Conservation (phyloP, 345 rosid species). For the Arabidopsis suecica region DNA sequence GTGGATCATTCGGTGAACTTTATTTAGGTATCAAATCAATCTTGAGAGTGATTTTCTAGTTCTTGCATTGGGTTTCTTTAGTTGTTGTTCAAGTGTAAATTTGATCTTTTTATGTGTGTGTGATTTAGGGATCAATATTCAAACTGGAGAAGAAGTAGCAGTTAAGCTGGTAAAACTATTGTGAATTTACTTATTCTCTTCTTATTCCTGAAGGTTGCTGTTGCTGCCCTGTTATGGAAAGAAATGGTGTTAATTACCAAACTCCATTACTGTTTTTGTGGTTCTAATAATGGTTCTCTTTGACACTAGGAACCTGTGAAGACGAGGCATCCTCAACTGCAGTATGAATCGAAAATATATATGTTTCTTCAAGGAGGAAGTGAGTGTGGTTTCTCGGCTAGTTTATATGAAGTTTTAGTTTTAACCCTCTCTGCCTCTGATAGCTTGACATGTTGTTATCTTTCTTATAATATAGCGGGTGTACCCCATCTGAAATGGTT, state of each 20-base stretch:
- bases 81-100: not conserved
- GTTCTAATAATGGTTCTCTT: constrained; percentile 11
- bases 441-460: constrained; percentile 12
- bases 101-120: constrained; percentile 16
- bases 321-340: constrained; percentile 93
- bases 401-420: not conserved
- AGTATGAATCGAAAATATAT: constrained; percentile 85
- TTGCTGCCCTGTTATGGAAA: not conserved
- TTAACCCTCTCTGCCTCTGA: not conserved
- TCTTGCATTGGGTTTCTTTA: constrained; percentile 13
- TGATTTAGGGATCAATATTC: constrained; percentile 68
- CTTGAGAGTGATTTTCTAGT: not conserved
- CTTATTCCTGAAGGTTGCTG: not conserved
- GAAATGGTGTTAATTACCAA: not conserved
- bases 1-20: constrained; percentile 91
- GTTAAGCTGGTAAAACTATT: constrained; percentile 69
- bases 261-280: not conserved
- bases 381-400: constrained; percentile 47
- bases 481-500: constrained; percentile 94
- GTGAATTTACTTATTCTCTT: too few species aligned
- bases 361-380: constrained; percentile 96
- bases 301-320: constrained; percentile 73
- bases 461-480: constrained; percentile 58
- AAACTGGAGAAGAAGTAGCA: constrained; percentile 91
- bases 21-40: constrained; percentile 61